phyloP scores from a whole-genome alignment of 768 basidiomycete species.

The Udeniomyces megalosporus region DNA sequence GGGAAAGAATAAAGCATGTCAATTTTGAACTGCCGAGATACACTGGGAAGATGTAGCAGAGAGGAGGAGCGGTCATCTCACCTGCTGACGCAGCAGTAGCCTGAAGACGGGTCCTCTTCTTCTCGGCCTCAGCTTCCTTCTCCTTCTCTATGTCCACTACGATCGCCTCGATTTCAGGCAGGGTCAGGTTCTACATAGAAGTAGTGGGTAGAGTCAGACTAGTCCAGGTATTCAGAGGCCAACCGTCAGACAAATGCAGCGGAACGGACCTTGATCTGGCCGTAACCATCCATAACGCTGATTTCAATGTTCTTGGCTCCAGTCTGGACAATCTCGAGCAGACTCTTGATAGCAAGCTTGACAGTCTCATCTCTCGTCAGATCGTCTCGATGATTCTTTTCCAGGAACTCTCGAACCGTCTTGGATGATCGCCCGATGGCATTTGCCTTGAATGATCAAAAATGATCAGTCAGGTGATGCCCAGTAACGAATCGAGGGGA shows the following conservation, averaged over 20 bases:
- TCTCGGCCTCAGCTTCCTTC: constrained; percentile 93
- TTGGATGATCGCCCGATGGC: constrained; percentile 96
- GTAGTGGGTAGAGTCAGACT: too few species aligned
- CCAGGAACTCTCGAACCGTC: constrained; percentile 93
- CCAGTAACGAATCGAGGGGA: not conserved
- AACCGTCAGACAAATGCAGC: too few species aligned
- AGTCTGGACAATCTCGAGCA: constrained; percentile 95
- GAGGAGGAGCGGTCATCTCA: too few species aligned
- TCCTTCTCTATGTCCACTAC: constrained; percentile 88
- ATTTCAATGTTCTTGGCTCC: constrained; percentile 99
- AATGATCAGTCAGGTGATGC: not conserved
- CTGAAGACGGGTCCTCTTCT: constrained; percentile 75
- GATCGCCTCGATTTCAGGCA: constrained; percentile 75
- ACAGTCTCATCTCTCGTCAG: constrained; percentile 75
- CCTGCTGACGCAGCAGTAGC: constrained; percentile 45
- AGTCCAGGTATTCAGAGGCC: too few species aligned
- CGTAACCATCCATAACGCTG: constrained; percentile 89
- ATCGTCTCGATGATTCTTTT: constrained; percentile 93
- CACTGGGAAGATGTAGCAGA: too few species aligned
- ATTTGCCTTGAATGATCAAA: constrained; percentile 49
- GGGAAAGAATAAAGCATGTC: too few species aligned
- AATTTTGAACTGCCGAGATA: too few species aligned
- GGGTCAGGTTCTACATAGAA: constrained; percentile 58
- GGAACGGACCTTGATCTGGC: constrained; percentile 66
- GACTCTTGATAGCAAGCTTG: constrained; percentile 84